phyloP scores from a whole-genome alignment of 2,329 filamentous ascomycete species.

The Aschersonia sp. region DNA sequence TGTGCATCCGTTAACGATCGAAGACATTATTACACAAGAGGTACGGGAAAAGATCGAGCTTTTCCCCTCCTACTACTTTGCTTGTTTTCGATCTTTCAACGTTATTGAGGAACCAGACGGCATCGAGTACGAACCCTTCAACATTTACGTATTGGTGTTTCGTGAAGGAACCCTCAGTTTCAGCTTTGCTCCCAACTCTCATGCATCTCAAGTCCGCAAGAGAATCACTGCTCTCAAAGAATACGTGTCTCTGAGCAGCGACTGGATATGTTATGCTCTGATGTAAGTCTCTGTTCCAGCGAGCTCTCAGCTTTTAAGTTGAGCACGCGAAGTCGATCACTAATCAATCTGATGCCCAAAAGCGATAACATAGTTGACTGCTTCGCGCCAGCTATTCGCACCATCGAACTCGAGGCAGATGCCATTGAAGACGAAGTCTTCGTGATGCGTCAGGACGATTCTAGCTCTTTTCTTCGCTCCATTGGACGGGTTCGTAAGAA shows the following conservation, averaged over 20 bases:
- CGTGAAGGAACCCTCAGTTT: conserved; percentile 91
- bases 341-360: neutral
- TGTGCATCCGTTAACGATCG: conserved; percentile 86
- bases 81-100: conserved; percentile 89
- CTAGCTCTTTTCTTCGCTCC: conserved; percentile 68
- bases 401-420: conserved; percentile 80
- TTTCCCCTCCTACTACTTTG: conserved; percentile 95
- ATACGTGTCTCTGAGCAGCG: conserved; percentile 84
- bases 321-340: neutral
- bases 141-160: conserved; percentile 94
- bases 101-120: conserved; percentile 62
- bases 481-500: conserved; percentile 90
- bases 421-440: conserved; percentile 93
- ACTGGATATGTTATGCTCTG: conserved; percentile 98
- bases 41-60: conserved; percentile 96
- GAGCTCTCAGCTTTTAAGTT: neutral
- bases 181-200: conserved; percentile 76
- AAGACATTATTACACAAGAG: conserved; percentile 92
- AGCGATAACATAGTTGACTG: conserved; percentile 95
- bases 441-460: conserved; percentile 79
- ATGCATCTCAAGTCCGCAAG: conserved; percentile 78
- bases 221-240: conserved; percentile 88
- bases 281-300: conserved; percentile 46
- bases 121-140: conserved; percentile 83
- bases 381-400: conserved; percentile 78